A percentile compares a stretch with the other conserved stretches of the same genome.
These are phyloP conservation scores for Ambrosiella cleistominuta DNA, from an alignment of 2,329 filamentous ascomycete species.

Conservation along the genomic window DNA sequence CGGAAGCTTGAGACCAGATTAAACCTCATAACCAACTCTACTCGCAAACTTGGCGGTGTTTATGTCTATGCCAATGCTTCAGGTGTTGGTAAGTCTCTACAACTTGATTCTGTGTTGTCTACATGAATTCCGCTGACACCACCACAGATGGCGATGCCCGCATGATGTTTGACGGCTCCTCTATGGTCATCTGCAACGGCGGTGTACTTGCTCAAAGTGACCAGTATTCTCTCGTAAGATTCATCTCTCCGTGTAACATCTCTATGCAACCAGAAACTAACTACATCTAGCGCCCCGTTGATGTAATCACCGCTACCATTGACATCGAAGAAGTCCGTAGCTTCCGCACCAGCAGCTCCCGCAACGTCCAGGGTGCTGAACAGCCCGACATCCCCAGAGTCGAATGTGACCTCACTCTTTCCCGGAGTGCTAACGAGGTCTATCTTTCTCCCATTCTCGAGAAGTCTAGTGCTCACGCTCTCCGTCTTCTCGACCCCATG, in stretches of 20 bases:
- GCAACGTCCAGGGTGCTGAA: conserved; percentile 39
- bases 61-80: conserved; percentile 29
- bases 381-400: conserved; percentile 19
- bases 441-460: conserved; percentile 19
- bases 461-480: conserved; percentile 13
- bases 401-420: conserved; percentile 18
- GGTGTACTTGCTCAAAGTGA: conserved; percentile 43
- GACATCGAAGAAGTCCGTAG: conserved; percentile 55
- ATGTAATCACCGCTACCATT: conserved; percentile 47
- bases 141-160: conserved; percentile 17
- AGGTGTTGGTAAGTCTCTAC: conserved; percentile 14
- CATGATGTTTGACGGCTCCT: conserved; percentile 24
- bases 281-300: conserved; percentile 32
- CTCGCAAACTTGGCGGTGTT: conserved; percentile 40
- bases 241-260: conserved; percentile 19
- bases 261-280: neutral
- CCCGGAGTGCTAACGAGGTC: conserved; percentile 16
- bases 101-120: neutral
- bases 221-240: conserved; percentile 39
- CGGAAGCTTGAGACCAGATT: conserved; percentile 48
- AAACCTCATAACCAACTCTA: conserved; percentile 48
- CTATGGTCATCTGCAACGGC: conserved; percentile 32
- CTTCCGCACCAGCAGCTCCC: conserved; percentile 37
- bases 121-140: conserved; percentile 1
- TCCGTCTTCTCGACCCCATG: conserved; percentile 18